These are phyloP conservation scores for Sanguinoderma infundibulare DNA, from an alignment of 1,284 basidiomycete genomes.

Conservation along the genomic window DNA sequence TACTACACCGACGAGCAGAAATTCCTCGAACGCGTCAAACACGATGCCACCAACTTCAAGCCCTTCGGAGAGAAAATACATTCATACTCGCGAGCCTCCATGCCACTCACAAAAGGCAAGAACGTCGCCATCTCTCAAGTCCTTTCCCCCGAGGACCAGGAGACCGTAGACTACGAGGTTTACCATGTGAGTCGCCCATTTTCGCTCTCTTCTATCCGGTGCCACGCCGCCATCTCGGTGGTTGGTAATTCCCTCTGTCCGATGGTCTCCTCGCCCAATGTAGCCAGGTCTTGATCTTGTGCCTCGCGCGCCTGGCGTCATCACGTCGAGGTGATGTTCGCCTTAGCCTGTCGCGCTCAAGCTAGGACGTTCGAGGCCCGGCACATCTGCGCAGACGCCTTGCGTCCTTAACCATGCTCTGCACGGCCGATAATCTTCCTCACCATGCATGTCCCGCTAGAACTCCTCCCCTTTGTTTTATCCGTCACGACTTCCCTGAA, in stretches of 20 bases:
- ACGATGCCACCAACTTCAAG: conserved; percentile 75
- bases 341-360: background rate
- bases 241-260: background rate
- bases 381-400: background rate
- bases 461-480: background rate
- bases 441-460: background rate
- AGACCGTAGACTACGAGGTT: conserved; percentile 77
- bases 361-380: conserved; percentile 6
- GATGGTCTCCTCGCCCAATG: background rate
- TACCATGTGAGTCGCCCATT: conserved; percentile 72
- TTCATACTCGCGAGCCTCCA: conserved; percentile 68
- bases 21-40: conserved; percentile 73
- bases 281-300: background rate
- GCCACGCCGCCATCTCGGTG: background rate
- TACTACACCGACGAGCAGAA: conserved; percentile 68
- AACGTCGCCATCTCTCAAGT: conserved; percentile 43
- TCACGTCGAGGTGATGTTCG: background rate
- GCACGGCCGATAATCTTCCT: background rate
- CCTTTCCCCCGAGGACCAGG: conserved; percentile 57
- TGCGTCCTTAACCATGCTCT: background rate
- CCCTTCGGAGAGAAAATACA: conserved; percentile 81
- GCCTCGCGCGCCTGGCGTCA: background rate
- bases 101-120: conserved; percentile 44
- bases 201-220: background rate
- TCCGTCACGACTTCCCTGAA: background rate